These are phyloP conservation scores for Botrytis cinerea DNA, from an alignment of 2,329 filamentous ascomycete genomes.

Conservation along the genomic window DNA sequence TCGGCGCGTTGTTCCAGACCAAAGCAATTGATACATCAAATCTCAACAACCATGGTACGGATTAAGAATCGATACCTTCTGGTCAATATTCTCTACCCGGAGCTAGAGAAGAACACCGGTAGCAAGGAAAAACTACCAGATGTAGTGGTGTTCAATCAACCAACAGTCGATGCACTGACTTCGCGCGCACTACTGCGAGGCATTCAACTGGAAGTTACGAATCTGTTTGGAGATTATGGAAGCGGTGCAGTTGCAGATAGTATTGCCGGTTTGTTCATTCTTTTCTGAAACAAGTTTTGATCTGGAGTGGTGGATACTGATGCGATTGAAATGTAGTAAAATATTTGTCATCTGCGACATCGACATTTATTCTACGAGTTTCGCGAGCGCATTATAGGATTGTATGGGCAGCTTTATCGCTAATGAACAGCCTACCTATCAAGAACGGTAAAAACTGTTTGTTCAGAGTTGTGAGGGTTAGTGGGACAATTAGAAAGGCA, in stretches of 20 bases:
- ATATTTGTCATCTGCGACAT: conserved; percentile 89
- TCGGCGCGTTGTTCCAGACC: conserved; percentile 12
- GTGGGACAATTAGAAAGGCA: conserved; percentile 88
- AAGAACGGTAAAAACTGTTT: conserved; percentile 67
- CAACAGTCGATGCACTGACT: conserved; percentile 72
- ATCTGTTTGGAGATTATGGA: conserved; percentile 87
- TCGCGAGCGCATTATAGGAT: conserved; percentile 80
- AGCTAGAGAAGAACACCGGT: conserved; percentile 42
- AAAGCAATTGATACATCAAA: not conserved
- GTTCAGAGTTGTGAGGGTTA: conserved; percentile 82
- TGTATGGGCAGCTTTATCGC: conserved; percentile 86
- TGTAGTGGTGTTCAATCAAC: conserved; percentile 74
- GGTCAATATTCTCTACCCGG: conserved; percentile 89
- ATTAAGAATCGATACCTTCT: conserved; percentile 95
- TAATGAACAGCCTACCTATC: conserved; percentile 67
- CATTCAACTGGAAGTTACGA: conserved; percentile 68
- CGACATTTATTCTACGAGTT: conserved; percentile 87
- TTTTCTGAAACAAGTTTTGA: not conserved
- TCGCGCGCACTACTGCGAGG: conserved; percentile 64
- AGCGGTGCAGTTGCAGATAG: conserved; percentile 70
- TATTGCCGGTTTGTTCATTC: conserved; percentile 59
- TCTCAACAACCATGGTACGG: conserved; percentile 72
- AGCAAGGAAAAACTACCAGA: conserved; percentile 50
- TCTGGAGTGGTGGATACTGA: not conserved
- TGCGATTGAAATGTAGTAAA: conserved; percentile 62